phyloP scores from a whole-genome alignment of 2,329 filamentous ascomycete species.

The Hymenoscyphus infarciens region DNA sequence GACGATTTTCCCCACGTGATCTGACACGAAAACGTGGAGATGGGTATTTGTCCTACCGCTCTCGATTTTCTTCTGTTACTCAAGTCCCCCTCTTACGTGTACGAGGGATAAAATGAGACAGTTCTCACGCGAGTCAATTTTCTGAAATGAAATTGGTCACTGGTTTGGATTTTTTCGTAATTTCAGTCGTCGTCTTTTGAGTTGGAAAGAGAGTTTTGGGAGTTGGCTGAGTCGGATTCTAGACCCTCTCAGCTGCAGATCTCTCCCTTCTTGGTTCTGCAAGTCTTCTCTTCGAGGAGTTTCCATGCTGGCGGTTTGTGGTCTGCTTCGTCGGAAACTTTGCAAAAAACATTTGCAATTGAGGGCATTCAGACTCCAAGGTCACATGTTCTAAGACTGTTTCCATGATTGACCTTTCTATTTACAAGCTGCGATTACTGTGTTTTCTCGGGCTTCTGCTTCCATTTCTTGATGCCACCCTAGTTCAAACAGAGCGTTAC shows the following conservation, averaged over 20 bases:
- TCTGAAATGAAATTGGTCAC: background rate
- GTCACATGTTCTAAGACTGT: background rate
- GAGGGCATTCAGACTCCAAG: background rate
- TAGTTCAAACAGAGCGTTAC: too few relatives aligned
- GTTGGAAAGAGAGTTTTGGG: background rate
- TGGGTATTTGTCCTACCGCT: background rate
- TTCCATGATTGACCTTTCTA: too few relatives aligned
- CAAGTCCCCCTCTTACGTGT: background rate
- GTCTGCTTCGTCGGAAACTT: background rate
- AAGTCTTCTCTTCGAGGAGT: background rate
- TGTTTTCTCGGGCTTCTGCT: too few relatives aligned
- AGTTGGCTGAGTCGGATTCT: conserved; percentile 1
- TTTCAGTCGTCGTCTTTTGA: too few relatives aligned
- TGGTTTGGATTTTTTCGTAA: background rate
- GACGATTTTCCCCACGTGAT: background rate
- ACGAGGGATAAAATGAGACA: background rate
- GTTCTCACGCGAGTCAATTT: background rate
- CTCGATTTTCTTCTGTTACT: background rate
- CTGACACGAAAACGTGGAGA: conserved; percentile 1
- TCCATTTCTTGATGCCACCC: background rate
- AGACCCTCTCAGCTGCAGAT: background rate
- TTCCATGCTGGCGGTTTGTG: background rate
- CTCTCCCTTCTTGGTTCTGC: background rate
- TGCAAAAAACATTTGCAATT: background rate
- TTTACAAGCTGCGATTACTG: too few relatives aligned